phyloP scores from a whole-genome alignment of 805 yeast genomes.

The Starmerella apicola region DNA sequence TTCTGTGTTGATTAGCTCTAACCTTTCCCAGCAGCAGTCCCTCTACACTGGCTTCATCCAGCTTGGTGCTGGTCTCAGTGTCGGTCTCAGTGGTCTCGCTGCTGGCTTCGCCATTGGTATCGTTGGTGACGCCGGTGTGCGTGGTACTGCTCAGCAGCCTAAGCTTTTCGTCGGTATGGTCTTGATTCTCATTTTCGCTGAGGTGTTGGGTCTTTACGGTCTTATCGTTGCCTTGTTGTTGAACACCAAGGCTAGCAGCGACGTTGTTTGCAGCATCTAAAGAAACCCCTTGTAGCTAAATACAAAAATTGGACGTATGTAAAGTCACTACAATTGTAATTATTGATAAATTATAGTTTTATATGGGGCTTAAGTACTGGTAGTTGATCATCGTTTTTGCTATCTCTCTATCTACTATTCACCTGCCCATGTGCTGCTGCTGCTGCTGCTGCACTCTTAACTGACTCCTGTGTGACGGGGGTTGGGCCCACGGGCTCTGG shows the following conservation, averaged over 20 bases:
- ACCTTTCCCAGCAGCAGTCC: conserved; percentile 81
- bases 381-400: no score
- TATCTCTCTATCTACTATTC: no score
- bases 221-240: conserved; percentile 93
- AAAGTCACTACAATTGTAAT: no score
- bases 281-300: no score
- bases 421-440: no score
- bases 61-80: conserved; percentile 95
- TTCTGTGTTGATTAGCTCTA: conserved; percentile 83
- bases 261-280: conserved; percentile 51
- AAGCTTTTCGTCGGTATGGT: conserved; percentile 97
- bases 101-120: conserved; percentile 99
- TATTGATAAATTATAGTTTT: no score
- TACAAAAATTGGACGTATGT: no score
- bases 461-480: no score
- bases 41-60: conserved; percentile 95
- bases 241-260: conserved; percentile 96
- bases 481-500: no score
- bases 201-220: conserved; percentile 97
- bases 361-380: no score
- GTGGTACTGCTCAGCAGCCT: conserved; percentile 97
- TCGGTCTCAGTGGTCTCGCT: conserved; percentile 93
- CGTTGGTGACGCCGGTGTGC: conserved; percentile 98
- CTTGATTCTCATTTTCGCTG: conserved; percentile 95
- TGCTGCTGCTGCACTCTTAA: no score